phyloP scores from a whole-genome alignment of 2,329 filamentous ascomycete species.

The Fusarium pseudograminearum region DNA sequence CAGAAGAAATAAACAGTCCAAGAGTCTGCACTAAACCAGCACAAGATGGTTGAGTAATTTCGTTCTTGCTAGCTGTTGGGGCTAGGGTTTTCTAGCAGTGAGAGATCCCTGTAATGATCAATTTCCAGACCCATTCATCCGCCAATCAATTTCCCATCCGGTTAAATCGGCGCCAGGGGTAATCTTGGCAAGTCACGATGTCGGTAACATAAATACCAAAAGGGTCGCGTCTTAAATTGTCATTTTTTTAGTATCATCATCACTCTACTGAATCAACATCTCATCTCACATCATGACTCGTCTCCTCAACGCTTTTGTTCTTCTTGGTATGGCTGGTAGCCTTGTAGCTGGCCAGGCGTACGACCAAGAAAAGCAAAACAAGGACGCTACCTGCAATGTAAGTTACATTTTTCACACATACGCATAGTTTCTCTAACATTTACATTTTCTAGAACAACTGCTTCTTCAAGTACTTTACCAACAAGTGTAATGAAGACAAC shows the following conservation, averaged over 20 bases:
- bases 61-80: background rate
- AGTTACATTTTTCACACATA: rapidly evolving
- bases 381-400: conserved; percentile 3
- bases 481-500: conserved; percentile 15
- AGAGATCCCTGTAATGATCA: background rate
- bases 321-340: background rate
- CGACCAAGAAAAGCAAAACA: conserved; percentile 12
- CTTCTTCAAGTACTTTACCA: conserved; percentile 16
- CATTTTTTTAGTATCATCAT: background rate
- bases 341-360: conserved; percentile 3
- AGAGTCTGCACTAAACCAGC: rapidly evolving
- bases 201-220: background rate
- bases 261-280: background rate
- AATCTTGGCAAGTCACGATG: background rate
- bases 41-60: background rate
- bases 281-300: background rate
- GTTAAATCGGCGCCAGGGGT: conserved; percentile 3
- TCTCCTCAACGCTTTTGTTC: background rate
- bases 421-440: rapidly evolving
- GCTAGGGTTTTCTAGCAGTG: background rate
- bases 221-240: background rate
- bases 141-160: background rate
- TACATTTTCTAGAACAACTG: background rate
- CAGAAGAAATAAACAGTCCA: background rate
- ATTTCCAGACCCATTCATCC: background rate